Evolutionary conservation across 148 eudicot species (phyloP).

Genomic region (Rhododendron mucronatum): DNA sequence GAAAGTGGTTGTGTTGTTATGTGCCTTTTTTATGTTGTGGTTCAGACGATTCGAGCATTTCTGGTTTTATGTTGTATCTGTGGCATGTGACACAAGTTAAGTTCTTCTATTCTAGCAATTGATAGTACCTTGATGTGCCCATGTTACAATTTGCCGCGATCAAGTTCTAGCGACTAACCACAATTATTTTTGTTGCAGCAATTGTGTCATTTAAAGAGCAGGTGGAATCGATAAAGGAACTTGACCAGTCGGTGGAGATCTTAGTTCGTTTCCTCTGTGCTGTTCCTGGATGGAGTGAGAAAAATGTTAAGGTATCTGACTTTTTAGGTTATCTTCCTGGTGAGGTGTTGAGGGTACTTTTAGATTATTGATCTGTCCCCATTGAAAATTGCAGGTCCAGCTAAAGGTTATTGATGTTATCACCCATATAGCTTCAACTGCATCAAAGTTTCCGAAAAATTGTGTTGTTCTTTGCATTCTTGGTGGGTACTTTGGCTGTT

Average conservation of each 20-base stretch:
- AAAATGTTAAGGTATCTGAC: conserved; percentile 75
- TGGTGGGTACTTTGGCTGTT: conserved; percentile 37
- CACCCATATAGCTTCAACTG: conserved; percentile 71
- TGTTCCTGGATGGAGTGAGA: conserved; percentile 96
- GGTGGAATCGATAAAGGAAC: conserved; percentile 65
- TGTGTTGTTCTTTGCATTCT: conserved; percentile 90
- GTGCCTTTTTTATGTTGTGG: too few relatives aligned
- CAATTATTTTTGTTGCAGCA: conserved; percentile 38
- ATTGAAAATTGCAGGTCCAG: conserved; percentile 61
- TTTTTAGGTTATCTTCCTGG: background rate
- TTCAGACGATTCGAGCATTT: too few relatives aligned
- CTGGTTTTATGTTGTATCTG: too few relatives aligned
- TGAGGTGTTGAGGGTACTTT: too few relatives aligned
- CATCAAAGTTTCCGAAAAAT: conserved; percentile 81
- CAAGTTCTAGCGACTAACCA: too few relatives aligned
- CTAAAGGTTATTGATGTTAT: conserved; percentile 84
- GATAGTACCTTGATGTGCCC: too few relatives aligned
- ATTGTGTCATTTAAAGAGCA: conserved; percentile 79
- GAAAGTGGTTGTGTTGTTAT: too few relatives aligned
- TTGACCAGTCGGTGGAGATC: conserved; percentile 77
- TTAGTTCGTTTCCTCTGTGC: conserved; percentile 80
- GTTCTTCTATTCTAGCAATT: too few relatives aligned
- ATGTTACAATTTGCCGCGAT: too few relatives aligned
- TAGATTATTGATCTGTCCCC: too few relatives aligned
- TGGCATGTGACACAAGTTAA: too few relatives aligned